A percentile compares a stretch with the other conserved stretches of the same genome.
Evolutionary conservation across 768 basidiomycete genomes (phyloP).

Genomic region (Lactifluus rugatus): DNA sequence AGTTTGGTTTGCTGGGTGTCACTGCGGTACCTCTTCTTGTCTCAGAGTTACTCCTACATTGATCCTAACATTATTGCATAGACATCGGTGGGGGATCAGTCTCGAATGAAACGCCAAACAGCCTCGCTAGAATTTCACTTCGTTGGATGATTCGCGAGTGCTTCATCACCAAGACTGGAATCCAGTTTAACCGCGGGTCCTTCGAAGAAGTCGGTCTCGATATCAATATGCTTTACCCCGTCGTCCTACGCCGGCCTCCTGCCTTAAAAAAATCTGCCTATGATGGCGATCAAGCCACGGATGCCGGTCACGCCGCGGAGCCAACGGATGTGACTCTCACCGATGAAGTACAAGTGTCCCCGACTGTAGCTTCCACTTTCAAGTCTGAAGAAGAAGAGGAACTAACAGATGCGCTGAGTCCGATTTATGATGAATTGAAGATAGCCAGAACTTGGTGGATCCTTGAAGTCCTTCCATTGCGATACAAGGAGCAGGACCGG

Average conservation of each 20-base stretch:
- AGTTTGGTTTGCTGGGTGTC: slow-evolving; percentile 75
- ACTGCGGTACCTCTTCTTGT: slow-evolving; percentile 42
- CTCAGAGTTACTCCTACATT: neutral
- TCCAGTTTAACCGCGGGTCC: slow-evolving; percentile 30
- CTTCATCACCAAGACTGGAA: slow-evolving; percentile 38
- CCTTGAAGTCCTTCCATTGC: slow-evolving; percentile 38
- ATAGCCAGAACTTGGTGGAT: slow-evolving; percentile 50
- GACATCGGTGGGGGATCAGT: slow-evolving; percentile 72
- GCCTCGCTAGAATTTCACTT: slow-evolving; percentile 59
- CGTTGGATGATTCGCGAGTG: slow-evolving; percentile 48
- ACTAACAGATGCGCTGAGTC: slow-evolving; percentile 43
- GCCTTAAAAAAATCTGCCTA: neutral
- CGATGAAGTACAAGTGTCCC: slow-evolving; percentile 2
- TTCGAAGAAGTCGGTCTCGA: slow-evolving; percentile 26
- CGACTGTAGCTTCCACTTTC: slow-evolving; percentile 20
- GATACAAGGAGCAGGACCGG: neutral
- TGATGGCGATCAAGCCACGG: neutral
- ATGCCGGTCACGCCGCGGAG: neutral
- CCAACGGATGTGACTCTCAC: slow-evolving; percentile 18
- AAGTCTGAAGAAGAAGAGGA: slow-evolving; percentile 55
- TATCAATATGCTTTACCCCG: slow-evolving; percentile 24
- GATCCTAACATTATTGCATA: slow-evolving; percentile 21
- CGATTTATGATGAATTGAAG: slow-evolving; percentile 49
- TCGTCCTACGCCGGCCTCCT: slow-evolving; percentile 20
- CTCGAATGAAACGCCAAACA: slow-evolving; percentile 43